Evolutionary conservation across 2,329 filamentous ascomycete species (phyloP).

Genomic region (Lachnellula suecica): DNA sequence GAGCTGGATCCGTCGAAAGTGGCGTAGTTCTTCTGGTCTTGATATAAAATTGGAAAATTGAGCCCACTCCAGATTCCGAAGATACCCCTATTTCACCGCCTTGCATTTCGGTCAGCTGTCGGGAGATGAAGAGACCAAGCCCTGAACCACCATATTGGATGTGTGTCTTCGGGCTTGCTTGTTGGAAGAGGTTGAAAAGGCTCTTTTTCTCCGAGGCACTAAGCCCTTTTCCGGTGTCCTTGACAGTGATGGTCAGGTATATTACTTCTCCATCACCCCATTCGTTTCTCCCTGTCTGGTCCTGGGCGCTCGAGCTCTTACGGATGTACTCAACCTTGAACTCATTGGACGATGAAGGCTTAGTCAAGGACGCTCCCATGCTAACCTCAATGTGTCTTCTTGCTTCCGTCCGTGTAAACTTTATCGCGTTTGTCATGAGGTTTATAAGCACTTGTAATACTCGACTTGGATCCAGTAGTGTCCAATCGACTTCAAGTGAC

Average conservation of each 20-base stretch:
- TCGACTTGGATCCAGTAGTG: conserved; percentile 68
- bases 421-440: conserved; percentile 76
- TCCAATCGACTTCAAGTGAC: conserved; percentile 58
- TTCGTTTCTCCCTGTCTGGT: conserved; percentile 13
- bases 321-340: conserved; percentile 14
- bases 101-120: conserved; percentile 74
- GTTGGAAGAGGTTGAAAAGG: conserved; percentile 77
- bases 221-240: conserved; percentile 73
- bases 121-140: conserved; percentile 74
- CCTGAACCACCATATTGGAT: conserved; percentile 78
- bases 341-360: conserved; percentile 4
- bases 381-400: conserved; percentile 51
- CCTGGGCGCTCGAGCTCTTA: conserved; percentile 3
- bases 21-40: conserved; percentile 37
- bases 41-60: conserved; percentile 74
- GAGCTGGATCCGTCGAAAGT: conserved; percentile 27
- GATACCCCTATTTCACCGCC: conserved; percentile 76
- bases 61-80: conserved; percentile 64
- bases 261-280: conserved; percentile 44
- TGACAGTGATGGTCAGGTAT: conserved; percentile 72
- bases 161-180: conserved; percentile 73
- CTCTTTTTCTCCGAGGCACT: conserved; percentile 67
- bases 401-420: conserved; percentile 70
- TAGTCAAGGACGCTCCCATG: conserved; percentile 34
- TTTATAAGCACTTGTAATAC: conserved; percentile 80